Evolutionary conservation across 2,329 filamentous ascomycete species (phyloP).

Genomic region (Ophiostoma perfectum): DNA sequence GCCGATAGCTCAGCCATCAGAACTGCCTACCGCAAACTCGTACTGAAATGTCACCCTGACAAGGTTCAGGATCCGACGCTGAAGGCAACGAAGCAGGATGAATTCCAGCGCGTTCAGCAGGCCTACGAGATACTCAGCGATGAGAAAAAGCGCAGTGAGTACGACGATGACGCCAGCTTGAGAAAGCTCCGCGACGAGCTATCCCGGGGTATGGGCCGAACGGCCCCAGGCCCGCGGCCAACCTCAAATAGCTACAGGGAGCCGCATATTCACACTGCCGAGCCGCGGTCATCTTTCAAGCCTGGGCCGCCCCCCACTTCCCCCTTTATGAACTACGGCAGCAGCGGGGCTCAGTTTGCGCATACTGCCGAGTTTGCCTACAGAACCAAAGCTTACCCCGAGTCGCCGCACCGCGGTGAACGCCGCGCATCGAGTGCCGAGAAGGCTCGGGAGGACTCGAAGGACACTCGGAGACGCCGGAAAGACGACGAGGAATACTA

Average conservation of each 20-base stretch:
- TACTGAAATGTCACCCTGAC: constrained; percentile 84
- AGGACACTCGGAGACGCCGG: constrained; percentile 31
- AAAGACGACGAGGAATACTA: constrained; percentile 32
- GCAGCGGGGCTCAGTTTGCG: constrained; percentile 35
- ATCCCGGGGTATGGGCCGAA: constrained; percentile 40
- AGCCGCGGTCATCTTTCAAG: constrained; percentile 43
- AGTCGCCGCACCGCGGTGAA: constrained; percentile 23
- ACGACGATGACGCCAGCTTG: constrained; percentile 70
- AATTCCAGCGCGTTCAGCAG: constrained; percentile 88
- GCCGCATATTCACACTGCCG: constrained; percentile 48
- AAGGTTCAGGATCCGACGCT: constrained; percentile 74
- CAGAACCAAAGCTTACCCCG: constrained; percentile 41
- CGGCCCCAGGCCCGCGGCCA: constrained; percentile 38
- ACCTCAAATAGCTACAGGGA: constrained; percentile 36
- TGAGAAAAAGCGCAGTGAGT: constrained; percentile 63
- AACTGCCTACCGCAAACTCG: constrained; percentile 75
- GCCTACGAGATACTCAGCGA: constrained; percentile 89
- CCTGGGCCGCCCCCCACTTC: constrained; percentile 32
- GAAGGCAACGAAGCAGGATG: constrained; percentile 72
- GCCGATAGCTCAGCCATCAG: constrained; percentile 69
- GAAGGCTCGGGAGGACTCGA: constrained; percentile 28
- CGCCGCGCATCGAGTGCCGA: constrained; percentile 46
- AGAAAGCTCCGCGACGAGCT: constrained; percentile 57
- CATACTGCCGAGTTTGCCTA: constrained; percentile 38
- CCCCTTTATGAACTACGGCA: constrained; percentile 30